These are phyloP conservation scores for Trichoderma sp. DNA, from an alignment of 2,329 filamentous ascomycete species.

Conservation along the genomic window DNA sequence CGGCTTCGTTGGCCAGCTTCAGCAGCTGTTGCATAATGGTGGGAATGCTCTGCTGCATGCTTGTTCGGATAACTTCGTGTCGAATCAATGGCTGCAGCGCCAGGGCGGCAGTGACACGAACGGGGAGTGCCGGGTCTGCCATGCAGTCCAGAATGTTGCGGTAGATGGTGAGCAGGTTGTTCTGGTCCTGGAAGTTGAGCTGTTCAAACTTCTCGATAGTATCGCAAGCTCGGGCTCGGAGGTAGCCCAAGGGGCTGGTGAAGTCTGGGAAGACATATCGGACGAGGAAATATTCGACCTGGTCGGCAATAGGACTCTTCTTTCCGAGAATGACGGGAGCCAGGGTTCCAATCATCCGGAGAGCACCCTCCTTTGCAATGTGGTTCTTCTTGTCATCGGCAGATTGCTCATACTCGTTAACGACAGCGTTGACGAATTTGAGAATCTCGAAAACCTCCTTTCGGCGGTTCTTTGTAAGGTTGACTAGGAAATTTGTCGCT, in stretches of 20 bases:
- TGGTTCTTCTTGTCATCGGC: slow-evolving; percentile 90
- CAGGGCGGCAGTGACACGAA: slow-evolving; percentile 90
- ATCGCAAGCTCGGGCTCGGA: slow-evolving; percentile 92
- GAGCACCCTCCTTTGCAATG: slow-evolving; percentile 90
- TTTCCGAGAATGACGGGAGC: slow-evolving; percentile 94
- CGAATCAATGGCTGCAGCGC: slow-evolving; percentile 94
- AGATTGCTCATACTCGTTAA: slow-evolving; percentile 86
- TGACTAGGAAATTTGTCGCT: slow-evolving; percentile 94
- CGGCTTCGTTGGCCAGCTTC: slow-evolving; percentile 95
- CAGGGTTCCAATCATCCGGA: slow-evolving; percentile 95
- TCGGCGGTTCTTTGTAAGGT: slow-evolving; percentile 88
- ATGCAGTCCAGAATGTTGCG: slow-evolving; percentile 96
- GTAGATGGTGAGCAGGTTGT: slow-evolving; percentile 95
- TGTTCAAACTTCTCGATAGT: slow-evolving; percentile 98
- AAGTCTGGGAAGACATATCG: slow-evolving; percentile 99
- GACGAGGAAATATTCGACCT: slow-evolving; percentile 98
- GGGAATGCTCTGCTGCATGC: slow-evolving; percentile 97
- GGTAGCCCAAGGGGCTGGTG: slow-evolving; percentile 85
- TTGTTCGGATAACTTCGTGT: slow-evolving; percentile 88
- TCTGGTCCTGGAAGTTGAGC: slow-evolving; percentile 93
- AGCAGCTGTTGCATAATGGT: slow-evolving; percentile 99
- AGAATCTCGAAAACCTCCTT: slow-evolving; percentile 96
- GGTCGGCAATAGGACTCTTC: slow-evolving; percentile 96
- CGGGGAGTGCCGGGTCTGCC: slow-evolving; percentile 89
- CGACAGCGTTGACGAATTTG: slow-evolving; percentile 91